These are phyloP conservation scores for Crithidia bombi DNA, from an alignment of 208 protist genomes.

Conservation along the genomic window DNA sequence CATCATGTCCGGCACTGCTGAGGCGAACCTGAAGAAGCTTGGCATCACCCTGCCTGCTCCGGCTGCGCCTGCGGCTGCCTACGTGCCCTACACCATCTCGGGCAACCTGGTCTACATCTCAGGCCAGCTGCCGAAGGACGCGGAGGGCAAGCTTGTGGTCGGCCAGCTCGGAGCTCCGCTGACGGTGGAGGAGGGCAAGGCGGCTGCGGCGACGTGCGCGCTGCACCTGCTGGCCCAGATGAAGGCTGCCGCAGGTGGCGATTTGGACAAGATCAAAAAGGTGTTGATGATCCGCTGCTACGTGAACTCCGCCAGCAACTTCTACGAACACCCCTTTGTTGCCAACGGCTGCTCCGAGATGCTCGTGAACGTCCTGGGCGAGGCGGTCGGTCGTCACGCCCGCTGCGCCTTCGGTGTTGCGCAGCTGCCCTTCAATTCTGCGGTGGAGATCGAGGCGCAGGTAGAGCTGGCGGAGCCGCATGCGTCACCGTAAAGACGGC, in stretches of 20 bases:
- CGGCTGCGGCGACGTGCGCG: constrained; percentile 52
- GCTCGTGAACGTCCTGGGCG: constrained; percentile 69
- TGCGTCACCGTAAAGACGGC: constrained; percentile 2
- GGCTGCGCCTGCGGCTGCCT: constrained; percentile 71
- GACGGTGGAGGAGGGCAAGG: constrained; percentile 63
- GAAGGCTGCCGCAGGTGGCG: constrained; percentile 57
- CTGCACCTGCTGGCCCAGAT: constrained; percentile 63
- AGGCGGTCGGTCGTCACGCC: constrained; percentile 69
- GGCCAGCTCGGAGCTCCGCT: constrained; percentile 63
- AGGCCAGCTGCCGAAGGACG: constrained; percentile 76
- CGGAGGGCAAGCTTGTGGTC: constrained; percentile 42
- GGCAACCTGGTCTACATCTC: constrained; percentile 61
- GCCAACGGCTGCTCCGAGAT: constrained; percentile 84
- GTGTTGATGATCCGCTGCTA: constrained; percentile 82
- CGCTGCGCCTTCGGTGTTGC: constrained; percentile 76
- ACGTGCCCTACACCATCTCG: constrained; percentile 60
- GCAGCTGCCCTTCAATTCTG: constrained; percentile 66
- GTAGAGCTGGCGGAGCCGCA: constrained; percentile 47
- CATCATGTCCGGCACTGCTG: constrained; percentile 43
- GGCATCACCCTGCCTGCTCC: constrained; percentile 63
- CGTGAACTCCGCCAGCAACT: constrained; percentile 65
- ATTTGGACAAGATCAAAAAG: constrained; percentile 69
- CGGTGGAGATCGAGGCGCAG: constrained; percentile 74
- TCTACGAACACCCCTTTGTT: constrained; percentile 68
- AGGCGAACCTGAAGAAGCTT: constrained; percentile 59